Percentiles rank a stretch among this genome's conserved stretches.
Conservation (phyloP, 441 rosid genomes). For the Capsella rubella region DNA sequence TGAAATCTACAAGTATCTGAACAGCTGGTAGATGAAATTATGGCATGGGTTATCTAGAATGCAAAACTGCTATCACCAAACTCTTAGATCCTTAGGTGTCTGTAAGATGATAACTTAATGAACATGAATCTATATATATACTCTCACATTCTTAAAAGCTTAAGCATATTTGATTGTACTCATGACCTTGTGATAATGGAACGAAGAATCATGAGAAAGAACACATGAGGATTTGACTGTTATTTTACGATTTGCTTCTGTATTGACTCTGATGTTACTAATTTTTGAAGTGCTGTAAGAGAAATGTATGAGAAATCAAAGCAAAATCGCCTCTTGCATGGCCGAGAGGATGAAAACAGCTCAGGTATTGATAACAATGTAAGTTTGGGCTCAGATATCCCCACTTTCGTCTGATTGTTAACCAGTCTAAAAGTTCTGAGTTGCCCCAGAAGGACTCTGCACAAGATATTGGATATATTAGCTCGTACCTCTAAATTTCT, state of each 20-base stretch:
- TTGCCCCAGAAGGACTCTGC: slow-evolving; percentile 18
- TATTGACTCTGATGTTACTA: slow-evolving; percentile 31
- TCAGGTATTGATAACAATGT: slow-evolving; percentile 40
- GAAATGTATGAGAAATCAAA: slow-evolving; percentile 95
- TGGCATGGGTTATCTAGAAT: slow-evolving; percentile 23
- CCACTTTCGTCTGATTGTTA: slow-evolving; percentile 2
- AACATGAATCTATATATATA: slow-evolving; percentile 25
- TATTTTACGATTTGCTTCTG: slow-evolving; percentile 12
- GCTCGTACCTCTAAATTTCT: slow-evolving; percentile 11
- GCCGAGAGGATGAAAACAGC: slow-evolving; percentile 58
- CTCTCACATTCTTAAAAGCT: not conserved
- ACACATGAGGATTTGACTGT: slow-evolving; percentile 23
- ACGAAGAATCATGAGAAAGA: slow-evolving; percentile 4
- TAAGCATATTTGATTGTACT: not conserved
- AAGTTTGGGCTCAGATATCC: slow-evolving; percentile 25
- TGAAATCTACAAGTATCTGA: slow-evolving; percentile 10
- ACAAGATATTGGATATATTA: slow-evolving; percentile 12
- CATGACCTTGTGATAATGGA: slow-evolving; percentile 10
- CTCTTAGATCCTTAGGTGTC: slow-evolving; percentile 24
- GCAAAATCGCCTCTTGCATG: slow-evolving; percentile 79
- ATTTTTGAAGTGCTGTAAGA: slow-evolving; percentile 87
- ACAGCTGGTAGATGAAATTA: slow-evolving; percentile 16
- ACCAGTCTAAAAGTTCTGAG: slow-evolving; percentile 27
- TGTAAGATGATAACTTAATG: slow-evolving; percentile 25
- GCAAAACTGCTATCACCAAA: slow-evolving; percentile 12